Base-by-base conservation (phyloP, 306 rosid genomes). In the Prunus campanulata region DNA sequence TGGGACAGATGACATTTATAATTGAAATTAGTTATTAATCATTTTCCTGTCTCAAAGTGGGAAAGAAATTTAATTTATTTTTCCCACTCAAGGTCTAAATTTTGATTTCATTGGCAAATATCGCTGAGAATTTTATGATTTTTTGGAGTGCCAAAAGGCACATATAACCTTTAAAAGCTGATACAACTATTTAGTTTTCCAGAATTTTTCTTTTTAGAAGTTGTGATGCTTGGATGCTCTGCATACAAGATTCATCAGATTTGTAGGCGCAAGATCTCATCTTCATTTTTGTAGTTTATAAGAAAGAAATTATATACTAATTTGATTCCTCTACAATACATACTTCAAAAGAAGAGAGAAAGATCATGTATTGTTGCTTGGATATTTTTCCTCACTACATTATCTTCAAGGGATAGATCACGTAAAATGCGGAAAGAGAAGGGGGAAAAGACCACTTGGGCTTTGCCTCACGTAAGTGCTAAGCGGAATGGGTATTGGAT, bases 311-410 rank as follows among this genome's bases (percentile, higher is more conserved):
- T 63, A 19, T 11, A 46, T 61, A 61, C n/a, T 48, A 32, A 49
- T 16, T 29, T 62, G 7, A 20, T 70, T 70, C 29, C 29, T 29
- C 63, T 19, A 52, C 19, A 51, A 50, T 51, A 2, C 20, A 25
- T 69, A 32, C 62, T 25, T 29, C 70, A 19, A 50, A 57, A 44
- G 66, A 47, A 57, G 57, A 25, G 32, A 57, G n/a, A 56, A 57
- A 24, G 42, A 66, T 67, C 18, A 14, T 75, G 71, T 63, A 19
- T 64, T 39, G 39, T 67, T 57, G 57, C 47, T 70, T 51, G 27
- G 51, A 65, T 75, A 20, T 61, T 49, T 69, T 50, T 32, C 3
- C 22, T 50, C 25, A 63, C 60, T 55, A 51, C 30, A 46, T 47
- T 76, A 19, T 20, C 20, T 20, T 20, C 20, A 20, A 20, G 20